These are phyloP conservation scores for Stephanodiscus triporus DNA, from an alignment of 108 stramenopile species.

Conservation along the genomic window DNA sequence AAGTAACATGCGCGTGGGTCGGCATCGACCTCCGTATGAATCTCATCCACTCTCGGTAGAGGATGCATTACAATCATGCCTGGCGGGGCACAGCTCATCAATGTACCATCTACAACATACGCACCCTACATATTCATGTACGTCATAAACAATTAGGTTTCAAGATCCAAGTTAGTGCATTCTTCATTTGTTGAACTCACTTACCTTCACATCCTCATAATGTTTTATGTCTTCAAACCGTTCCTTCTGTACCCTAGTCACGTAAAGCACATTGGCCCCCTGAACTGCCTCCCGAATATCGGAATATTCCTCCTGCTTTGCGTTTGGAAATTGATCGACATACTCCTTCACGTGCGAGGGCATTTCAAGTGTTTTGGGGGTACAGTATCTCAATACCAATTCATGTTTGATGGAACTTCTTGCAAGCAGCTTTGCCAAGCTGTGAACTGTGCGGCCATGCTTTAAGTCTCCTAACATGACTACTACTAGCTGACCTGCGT, in stretches of 20 bases:
- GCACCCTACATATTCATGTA: constrained; percentile 52
- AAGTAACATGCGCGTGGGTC: constrained; percentile 98
- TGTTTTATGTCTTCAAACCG: constrained; percentile 84
- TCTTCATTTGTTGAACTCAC: constrained; percentile 2
- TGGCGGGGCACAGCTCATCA: constrained; percentile 72
- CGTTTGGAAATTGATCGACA: constrained; percentile 50
- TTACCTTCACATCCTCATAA: constrained; percentile 83
- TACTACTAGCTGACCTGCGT: constrained; percentile 46
- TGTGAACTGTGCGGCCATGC: constrained; percentile 97
- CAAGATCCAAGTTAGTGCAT: background rate
- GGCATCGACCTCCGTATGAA: constrained; percentile 87
- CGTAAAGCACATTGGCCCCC: constrained; percentile 91
- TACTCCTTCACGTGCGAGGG: constrained; percentile 81
- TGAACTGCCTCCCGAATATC: constrained; percentile 61
- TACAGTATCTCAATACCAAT: constrained; percentile 82
- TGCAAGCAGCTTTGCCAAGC: constrained; percentile 88
- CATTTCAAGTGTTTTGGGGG: constrained; percentile 86
- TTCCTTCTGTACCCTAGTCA: constrained; percentile 96
- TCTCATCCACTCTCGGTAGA: constrained; percentile 91
- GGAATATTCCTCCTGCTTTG: constrained; percentile 64
- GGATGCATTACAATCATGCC: constrained; percentile 93
- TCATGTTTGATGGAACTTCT: constrained; percentile 49
- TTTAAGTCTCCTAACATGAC: constrained; percentile 95
- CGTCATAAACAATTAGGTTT: background rate
- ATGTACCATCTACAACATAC: constrained; percentile 79